phyloP scores from a whole-genome alignment of 192 early-diverging fungal species.

The Phycomyces blakesleeanus region DNA sequence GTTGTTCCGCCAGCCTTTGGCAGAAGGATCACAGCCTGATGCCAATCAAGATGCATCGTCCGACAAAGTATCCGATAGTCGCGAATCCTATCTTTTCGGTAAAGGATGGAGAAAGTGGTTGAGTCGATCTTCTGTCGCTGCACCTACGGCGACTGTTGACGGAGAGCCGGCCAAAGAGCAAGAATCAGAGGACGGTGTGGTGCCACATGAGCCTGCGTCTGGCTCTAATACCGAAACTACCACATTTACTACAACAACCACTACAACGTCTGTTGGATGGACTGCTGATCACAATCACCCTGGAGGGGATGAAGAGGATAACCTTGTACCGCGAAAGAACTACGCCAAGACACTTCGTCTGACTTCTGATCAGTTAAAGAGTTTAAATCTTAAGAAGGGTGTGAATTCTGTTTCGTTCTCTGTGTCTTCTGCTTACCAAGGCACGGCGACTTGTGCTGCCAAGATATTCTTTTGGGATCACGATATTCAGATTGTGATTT shows the following conservation, averaged over 20 bases:
- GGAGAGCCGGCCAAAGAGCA: neutral
- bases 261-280: slow-evolving; percentile 32
- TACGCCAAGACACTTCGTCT: slow-evolving; percentile 92
- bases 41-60: slow-evolving; percentile 18
- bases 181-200: no score
- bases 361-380: slow-evolving; percentile 86
- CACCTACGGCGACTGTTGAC: neutral
- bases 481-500: slow-evolving; percentile 88
- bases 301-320: slow-evolving; percentile 7
- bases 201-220: neutral
- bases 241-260: slow-evolving; percentile 36
- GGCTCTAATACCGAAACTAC: slow-evolving; percentile 12
- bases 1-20: slow-evolving; percentile 39
- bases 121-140: slow-evolving; percentile 35
- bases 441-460: slow-evolving; percentile 74
- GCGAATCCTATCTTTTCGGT: slow-evolving; percentile 38
- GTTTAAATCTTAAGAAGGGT: slow-evolving; percentile 79
- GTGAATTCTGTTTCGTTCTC: slow-evolving; percentile 89
- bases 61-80: slow-evolving; percentile 20
- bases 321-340: slow-evolving; percentile 28
- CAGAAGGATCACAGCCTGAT: slow-evolving; percentile 41
- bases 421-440: slow-evolving; percentile 74
- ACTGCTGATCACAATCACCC: slow-evolving; percentile 18
- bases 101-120: slow-evolving; percentile 40
- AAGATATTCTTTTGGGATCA: slow-evolving; percentile 89